phyloP scores from a whole-genome alignment of 2,329 filamentous ascomycete species.

The Ilyonectria mors-panacis region DNA sequence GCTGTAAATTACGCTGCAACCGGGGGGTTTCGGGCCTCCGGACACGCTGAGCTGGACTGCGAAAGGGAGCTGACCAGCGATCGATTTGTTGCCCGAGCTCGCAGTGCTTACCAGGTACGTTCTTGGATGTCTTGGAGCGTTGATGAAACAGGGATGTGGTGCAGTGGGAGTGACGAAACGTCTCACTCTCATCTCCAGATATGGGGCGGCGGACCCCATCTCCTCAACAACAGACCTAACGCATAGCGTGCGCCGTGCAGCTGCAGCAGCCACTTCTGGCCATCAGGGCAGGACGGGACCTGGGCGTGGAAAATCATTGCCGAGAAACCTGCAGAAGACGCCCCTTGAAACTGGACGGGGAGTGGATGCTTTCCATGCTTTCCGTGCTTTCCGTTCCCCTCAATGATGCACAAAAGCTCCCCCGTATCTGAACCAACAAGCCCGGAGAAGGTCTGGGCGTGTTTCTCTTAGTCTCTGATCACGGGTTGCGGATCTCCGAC shows the following conservation, averaged over 20 bases:
- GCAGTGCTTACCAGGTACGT: conserved; percentile 15
- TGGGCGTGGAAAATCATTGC: background rate
- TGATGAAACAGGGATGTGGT: conserved; percentile 43
- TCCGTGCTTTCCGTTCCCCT: background rate
- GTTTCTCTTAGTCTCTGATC: conserved; percentile 9
- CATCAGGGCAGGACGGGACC: background rate
- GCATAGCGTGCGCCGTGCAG: background rate
- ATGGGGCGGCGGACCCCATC: conserved; percentile 7
- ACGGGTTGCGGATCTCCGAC: conserved; percentile 40
- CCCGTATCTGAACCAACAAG: background rate
- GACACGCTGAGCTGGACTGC: background rate
- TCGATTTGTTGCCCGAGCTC: background rate
- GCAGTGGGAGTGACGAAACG: conserved; percentile 41
- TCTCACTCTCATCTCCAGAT: conserved; percentile 37
- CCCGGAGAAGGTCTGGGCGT: background rate
- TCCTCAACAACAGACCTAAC: conserved; percentile 24
- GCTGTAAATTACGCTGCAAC: background rate
- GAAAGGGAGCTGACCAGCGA: conserved; percentile 14
- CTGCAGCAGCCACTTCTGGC: background rate
- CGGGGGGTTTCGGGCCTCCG: background rate
- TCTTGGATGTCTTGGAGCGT: conserved; percentile 12
- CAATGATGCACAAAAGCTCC: background rate
- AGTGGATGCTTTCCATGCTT: background rate
- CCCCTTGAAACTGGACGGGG: background rate
- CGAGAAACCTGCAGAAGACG: background rate